These are phyloP conservation scores for Camellia oleifera DNA, from an alignment of 179 eudicot genomes.

Conservation along the genomic window DNA sequence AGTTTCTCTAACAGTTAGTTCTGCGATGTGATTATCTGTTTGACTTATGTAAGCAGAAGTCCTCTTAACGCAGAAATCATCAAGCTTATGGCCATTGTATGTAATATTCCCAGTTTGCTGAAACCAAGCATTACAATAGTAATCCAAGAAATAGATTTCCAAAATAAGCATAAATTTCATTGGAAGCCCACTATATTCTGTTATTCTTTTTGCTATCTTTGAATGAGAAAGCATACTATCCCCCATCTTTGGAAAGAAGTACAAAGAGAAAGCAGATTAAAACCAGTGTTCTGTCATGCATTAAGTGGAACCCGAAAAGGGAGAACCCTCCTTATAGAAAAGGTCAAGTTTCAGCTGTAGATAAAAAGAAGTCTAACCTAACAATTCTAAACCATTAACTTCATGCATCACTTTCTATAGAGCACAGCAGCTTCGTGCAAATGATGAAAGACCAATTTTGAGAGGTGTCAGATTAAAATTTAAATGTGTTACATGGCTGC, in stretches of 20 bases:
- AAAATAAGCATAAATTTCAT: neutral
- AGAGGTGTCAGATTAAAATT: neutral
- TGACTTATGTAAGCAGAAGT: constrained; percentile 67
- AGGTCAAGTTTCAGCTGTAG: neutral
- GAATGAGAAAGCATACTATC: neutral
- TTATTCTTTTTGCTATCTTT: neutral
- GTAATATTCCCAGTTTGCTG: constrained; percentile 57
- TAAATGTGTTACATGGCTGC: neutral
- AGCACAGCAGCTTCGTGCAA: neutral
- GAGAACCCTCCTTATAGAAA: too few species aligned
- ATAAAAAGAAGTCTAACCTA: neutral
- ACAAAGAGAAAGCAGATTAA: neutral
- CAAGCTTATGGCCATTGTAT: constrained; percentile 51
- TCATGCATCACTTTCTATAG: neutral
- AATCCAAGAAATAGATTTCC: neutral
- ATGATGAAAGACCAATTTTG: neutral
- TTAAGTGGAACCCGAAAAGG: neutral
- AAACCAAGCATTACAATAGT: constrained; percentile 8
- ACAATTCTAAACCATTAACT: neutral
- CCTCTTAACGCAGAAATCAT: constrained; percentile 56
- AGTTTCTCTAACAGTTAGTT: constrained; percentile 69
- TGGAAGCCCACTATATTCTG: neutral
- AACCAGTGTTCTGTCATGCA: neutral
- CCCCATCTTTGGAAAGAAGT: neutral
- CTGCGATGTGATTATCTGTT: constrained; percentile 63